A percentile compares a stretch with the other conserved stretches of the same genome.
These are phyloP conservation scores for Cnidoscolus chayamansa DNA, from an alignment of 441 rosid genomes.

Conservation along the genomic window DNA sequence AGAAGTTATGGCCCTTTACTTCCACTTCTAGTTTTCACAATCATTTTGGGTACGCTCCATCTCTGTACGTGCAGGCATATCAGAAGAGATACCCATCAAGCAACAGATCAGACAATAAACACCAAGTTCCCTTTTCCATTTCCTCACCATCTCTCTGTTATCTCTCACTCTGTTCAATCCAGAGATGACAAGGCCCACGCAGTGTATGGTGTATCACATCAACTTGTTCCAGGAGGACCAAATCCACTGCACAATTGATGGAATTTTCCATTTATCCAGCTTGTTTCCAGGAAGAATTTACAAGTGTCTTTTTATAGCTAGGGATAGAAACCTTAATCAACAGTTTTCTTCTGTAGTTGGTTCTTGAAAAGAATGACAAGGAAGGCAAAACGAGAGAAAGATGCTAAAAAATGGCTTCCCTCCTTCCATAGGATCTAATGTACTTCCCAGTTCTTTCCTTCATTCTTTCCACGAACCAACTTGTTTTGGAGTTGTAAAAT, in stretches of 20 bases:
- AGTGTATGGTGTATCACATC: slow-evolving; percentile 22
- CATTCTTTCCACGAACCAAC: slow-evolving; percentile 33
- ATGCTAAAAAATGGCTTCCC: not conserved
- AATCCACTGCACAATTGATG: slow-evolving; percentile 52
- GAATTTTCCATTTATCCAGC: not conserved
- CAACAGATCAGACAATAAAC: slow-evolving; percentile 13
- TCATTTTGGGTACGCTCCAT: slow-evolving; percentile 25
- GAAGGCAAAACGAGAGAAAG: not conserved
- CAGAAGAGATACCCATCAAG: slow-evolving; percentile 17
- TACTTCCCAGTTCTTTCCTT: slow-evolving; percentile 6
- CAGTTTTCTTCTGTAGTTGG: slow-evolving; percentile 7
- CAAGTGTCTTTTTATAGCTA: not conserved
- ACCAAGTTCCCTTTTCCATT: slow-evolving; percentile 13
- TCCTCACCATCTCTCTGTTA: slow-evolving; percentile 15
- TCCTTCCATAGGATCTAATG: no score
- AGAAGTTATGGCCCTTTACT: slow-evolving; percentile 16
- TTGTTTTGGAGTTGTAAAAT: slow-evolving; percentile 8
- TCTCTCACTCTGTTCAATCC: slow-evolving; percentile 16
- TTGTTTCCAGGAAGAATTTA: not conserved
- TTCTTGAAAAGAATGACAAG: slow-evolving; percentile 30
- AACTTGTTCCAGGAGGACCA: slow-evolving; percentile 45
- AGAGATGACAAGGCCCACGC: slow-evolving; percentile 13
- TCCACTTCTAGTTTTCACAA: slow-evolving; percentile 20
- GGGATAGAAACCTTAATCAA: not conserved
- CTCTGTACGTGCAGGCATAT: slow-evolving; percentile 28